A percentile compares a stretch with the other conserved stretches of the same genome.
Conservation (phyloP, 768 basidiomycete species). For the Termitomyces sp. region DNA sequence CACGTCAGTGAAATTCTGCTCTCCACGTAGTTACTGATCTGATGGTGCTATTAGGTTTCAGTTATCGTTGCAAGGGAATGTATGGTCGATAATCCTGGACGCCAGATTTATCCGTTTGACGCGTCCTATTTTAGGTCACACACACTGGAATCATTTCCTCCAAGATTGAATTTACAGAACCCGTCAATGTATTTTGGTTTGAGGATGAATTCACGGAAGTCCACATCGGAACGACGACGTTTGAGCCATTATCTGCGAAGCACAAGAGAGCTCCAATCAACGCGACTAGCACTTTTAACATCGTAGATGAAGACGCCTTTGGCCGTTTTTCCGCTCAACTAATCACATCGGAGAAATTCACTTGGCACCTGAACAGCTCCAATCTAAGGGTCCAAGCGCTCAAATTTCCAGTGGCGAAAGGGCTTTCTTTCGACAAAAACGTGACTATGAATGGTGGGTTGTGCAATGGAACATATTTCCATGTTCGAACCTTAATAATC, state of each 20-base stretch:
- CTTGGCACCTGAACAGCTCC: conserved; percentile 59
- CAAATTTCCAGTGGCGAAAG: conserved; percentile 65
- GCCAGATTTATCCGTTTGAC: neutral
- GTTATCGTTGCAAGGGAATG: conserved; percentile 50
- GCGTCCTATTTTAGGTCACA: conserved; percentile 37
- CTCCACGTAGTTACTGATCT: neutral
- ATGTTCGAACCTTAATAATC: neutral
- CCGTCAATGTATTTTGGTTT: conserved; percentile 59
- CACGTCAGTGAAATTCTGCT: conserved; percentile 37
- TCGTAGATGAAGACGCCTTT: conserved; percentile 54
- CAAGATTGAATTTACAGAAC: conserved; percentile 55
- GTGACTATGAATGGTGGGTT: conserved; percentile 50
- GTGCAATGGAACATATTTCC: neutral
- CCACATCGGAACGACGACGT: conserved; percentile 49
- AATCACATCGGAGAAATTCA: conserved; percentile 66
- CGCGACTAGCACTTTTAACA: conserved; percentile 54
- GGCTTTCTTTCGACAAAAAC: conserved; percentile 60
- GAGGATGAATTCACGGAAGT: conserved; percentile 40
- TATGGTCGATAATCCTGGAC: conserved; percentile 19
- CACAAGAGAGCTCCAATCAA: conserved; percentile 59
- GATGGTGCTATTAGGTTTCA: conserved; percentile 37
- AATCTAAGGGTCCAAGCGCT: conserved; percentile 59
- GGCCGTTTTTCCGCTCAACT: conserved; percentile 56
- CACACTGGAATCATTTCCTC: conserved; percentile 68
- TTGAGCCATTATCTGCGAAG: conserved; percentile 45